Evolutionary conservation across 2,329 filamentous ascomycete genomes (phyloP).

Genomic region (Lasiodiplodia gonubiensis): DNA sequence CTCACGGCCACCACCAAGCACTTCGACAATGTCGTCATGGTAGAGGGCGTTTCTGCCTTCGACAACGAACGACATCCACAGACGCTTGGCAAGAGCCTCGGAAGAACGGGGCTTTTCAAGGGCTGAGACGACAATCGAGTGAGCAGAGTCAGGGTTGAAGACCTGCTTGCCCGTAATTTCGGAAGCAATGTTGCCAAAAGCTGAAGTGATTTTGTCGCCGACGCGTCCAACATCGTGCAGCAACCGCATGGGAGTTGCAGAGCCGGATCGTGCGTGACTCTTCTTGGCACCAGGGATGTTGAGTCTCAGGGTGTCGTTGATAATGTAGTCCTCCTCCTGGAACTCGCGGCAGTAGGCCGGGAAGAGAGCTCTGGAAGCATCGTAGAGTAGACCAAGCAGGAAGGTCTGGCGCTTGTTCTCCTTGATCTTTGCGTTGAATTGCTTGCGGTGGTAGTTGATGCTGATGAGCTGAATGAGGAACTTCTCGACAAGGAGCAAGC

Average conservation of each 20-base stretch:
- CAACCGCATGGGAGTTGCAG: conserved; percentile 77
- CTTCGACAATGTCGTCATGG: conserved; percentile 82
- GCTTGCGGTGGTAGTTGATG: conserved; percentile 83
- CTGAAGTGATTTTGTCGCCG: conserved; percentile 91
- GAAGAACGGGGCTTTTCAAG: conserved; percentile 83
- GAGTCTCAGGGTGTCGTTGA: conserved; percentile 74
- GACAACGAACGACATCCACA: conserved; percentile 98
- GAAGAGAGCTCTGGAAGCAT: conserved; percentile 86
- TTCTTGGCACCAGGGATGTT: conserved; percentile 63
- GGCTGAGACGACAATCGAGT: conserved; percentile 87
- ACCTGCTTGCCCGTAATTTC: conserved; percentile 96
- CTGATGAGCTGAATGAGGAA: conserved; percentile 81
- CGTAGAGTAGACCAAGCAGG: conserved; percentile 83
- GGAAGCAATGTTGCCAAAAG: conserved; percentile 89
- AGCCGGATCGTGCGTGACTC: conserved; percentile 61
- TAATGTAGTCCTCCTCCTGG: conserved; percentile 86
- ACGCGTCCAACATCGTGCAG: conserved; percentile 74
- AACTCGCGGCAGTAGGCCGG: conserved; percentile 94
- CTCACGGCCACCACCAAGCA: conserved; percentile 76
- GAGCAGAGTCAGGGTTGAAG: conserved; percentile 88
- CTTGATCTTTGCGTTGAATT: conserved; percentile 82
- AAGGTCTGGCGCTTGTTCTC: conserved; percentile 86
- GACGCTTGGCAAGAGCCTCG: conserved; percentile 88
- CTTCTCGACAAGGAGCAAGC: conserved; percentile 78
- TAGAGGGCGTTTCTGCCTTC: conserved; percentile 83